Percentiles rank a stretch among this genome's conserved stretches.
These are phyloP conservation scores for Lagerstroemia fauriei DNA, from an alignment of 441 rosid species.

Conservation along the genomic window DNA sequence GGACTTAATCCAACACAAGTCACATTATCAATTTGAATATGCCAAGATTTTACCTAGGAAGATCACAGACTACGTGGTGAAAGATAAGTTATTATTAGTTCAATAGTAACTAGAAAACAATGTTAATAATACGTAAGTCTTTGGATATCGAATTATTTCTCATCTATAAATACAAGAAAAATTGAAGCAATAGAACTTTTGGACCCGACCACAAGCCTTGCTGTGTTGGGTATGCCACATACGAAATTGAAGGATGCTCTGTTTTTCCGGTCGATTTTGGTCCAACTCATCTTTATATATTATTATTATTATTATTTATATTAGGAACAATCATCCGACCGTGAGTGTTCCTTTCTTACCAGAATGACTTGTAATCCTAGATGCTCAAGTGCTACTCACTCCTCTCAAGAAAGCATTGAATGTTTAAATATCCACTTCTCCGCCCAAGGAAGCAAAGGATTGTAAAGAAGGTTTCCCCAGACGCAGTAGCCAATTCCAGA, in stretches of 20 bases:
- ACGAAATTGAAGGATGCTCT: not conserved
- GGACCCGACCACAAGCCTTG: not conserved
- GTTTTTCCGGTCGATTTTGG: not conserved
- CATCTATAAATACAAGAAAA: not conserved
- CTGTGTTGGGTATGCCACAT: not conserved
- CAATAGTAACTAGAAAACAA: not conserved
- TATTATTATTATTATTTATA: too few species aligned
- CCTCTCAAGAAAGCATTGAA: too few species aligned
- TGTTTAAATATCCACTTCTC: too few species aligned
- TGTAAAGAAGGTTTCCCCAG: too few species aligned
- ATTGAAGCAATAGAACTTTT: not conserved
- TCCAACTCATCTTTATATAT: too few species aligned
- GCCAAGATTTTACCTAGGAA: not conserved
- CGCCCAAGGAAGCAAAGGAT: too few species aligned
- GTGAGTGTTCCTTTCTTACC: too few species aligned
- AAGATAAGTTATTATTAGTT: too few species aligned
- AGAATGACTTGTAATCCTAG: too few species aligned
- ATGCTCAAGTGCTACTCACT: too few species aligned
- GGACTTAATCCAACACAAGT: not conserved
- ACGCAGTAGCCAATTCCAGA: too few species aligned
- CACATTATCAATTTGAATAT: not conserved
- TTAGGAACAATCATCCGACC: too few species aligned
- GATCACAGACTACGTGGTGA: not conserved
- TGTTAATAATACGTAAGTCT: not conserved
- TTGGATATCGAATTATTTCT: not conserved